phyloP scores from a whole-genome alignment of 1,139 yeast species.

The Wickerhamiella pararugosa region DNA sequence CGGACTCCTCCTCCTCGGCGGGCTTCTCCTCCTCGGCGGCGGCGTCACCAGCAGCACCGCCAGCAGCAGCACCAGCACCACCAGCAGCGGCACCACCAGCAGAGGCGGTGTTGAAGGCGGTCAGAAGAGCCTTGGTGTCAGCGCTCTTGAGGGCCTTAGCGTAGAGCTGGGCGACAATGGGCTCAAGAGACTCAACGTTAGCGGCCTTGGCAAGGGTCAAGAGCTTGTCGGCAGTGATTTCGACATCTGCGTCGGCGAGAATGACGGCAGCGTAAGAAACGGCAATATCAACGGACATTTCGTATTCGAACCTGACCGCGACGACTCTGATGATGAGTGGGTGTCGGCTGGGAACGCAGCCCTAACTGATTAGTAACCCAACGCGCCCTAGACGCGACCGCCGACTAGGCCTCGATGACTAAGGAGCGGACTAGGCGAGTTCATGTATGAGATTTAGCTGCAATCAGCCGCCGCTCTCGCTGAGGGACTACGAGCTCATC shows the following conservation, averaged over 20 bases:
- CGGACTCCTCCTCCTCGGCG: conserved; percentile 17
- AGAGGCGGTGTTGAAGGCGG: conserved; percentile 61
- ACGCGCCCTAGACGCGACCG: not conserved
- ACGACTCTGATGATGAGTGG: conserved; percentile 13
- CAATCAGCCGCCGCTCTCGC: conserved; percentile 41
- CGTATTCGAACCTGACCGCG: conserved; percentile 16
- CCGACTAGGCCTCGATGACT: not conserved
- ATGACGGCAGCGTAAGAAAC: conserved; percentile 68
- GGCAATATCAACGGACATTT: conserved; percentile 29
- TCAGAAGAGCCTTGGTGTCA: conserved; percentile 81
- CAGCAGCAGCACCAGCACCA: conserved; percentile 41
- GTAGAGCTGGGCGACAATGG: conserved; percentile 85
- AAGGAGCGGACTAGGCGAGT: not conserved
- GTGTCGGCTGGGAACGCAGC: conserved; percentile 2
- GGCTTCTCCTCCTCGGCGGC: conserved; percentile 16
- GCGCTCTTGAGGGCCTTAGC: conserved; percentile 97
- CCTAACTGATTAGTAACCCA: not conserved
- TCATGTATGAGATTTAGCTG: conserved; percentile 27
- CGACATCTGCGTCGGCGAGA: conserved; percentile 94
- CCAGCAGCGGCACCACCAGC: conserved; percentile 47
- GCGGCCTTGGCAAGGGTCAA: conserved; percentile 49
- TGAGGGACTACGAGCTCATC: conserved; percentile 51
- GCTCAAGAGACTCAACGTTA: conserved; percentile 41
- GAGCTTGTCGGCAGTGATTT: conserved; percentile 87
- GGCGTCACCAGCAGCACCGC: conserved; percentile 44